phyloP scores from a whole-genome alignment of 2,329 filamentous ascomycete genomes.

The Aureobasidium zeae region DNA sequence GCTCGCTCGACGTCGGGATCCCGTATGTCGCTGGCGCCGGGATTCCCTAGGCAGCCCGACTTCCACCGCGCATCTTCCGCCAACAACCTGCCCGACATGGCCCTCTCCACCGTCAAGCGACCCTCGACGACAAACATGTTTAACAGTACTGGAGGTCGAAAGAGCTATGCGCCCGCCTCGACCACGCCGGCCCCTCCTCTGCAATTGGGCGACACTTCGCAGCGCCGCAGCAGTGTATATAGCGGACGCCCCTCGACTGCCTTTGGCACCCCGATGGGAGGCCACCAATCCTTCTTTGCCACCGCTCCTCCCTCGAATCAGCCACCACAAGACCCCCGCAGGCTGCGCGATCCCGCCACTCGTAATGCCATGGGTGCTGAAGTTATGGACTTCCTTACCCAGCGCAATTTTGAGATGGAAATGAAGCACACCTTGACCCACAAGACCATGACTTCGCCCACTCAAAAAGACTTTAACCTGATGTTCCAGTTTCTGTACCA shows the following conservation, averaged over 20 bases:
- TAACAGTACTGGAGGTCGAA: slow-evolving; percentile 50
- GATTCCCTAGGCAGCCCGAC: slow-evolving; percentile 74
- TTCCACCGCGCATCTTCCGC: slow-evolving; percentile 73
- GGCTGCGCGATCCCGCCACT: slow-evolving; percentile 70
- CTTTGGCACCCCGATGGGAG: slow-evolving; percentile 48
- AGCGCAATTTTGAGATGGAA: slow-evolving; percentile 94
- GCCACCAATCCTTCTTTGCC: slow-evolving; percentile 90
- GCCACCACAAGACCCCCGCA: slow-evolving; percentile 76
- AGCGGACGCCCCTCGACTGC: slow-evolving; percentile 50
- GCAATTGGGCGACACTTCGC: slow-evolving; percentile 46
- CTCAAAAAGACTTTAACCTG: slow-evolving; percentile 94
- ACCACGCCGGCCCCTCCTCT: slow-evolving; percentile 38
- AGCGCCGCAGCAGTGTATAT: slow-evolving; percentile 65
- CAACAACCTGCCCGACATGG: slow-evolving; percentile 66
- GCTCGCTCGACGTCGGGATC: slow-evolving; percentile 73
- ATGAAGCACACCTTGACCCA: slow-evolving; percentile 90
- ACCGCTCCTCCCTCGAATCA: slow-evolving; percentile 73
- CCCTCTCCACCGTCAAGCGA: slow-evolving; percentile 75
- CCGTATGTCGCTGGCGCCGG: slow-evolving; percentile 75
- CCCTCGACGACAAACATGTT: slow-evolving; percentile 65
- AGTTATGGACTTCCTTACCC: slow-evolving; percentile 79
- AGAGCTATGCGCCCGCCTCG: slow-evolving; percentile 58
- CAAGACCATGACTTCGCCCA: slow-evolving; percentile 86
- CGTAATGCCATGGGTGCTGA: slow-evolving; percentile 80
- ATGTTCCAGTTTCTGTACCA: slow-evolving; percentile 99